These are phyloP conservation scores for Licmophora abbreviata DNA, from an alignment of 108 stramenopile genomes.

Conservation along the genomic window DNA sequence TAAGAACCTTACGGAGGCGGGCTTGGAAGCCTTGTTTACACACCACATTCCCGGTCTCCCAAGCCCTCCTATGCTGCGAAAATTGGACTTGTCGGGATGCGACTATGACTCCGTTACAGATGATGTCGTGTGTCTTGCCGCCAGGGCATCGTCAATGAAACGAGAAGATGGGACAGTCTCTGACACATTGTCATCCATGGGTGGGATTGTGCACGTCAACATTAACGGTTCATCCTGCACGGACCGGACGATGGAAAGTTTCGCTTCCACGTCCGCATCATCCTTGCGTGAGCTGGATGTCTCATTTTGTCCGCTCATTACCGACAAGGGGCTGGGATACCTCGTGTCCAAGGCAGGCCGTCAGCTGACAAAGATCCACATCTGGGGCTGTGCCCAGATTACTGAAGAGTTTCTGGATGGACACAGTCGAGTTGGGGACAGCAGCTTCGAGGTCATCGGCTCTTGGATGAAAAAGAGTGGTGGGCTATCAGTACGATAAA, in stretches of 20 bases:
- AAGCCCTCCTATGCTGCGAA: slow-evolving; percentile 55
- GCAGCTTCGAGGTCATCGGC: slow-evolving; percentile 56
- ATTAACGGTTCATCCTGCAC: slow-evolving; percentile 32
- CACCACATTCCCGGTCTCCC: slow-evolving; percentile 41
- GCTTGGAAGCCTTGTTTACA: slow-evolving; percentile 66
- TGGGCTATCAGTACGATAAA: not conserved
- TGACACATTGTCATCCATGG: slow-evolving; percentile 10
- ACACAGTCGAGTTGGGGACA: slow-evolving; percentile 56
- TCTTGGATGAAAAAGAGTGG: slow-evolving; percentile 83
- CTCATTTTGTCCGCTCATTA: slow-evolving; percentile 56
- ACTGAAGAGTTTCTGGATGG: slow-evolving; percentile 77
- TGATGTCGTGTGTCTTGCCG: slow-evolving; percentile 41
- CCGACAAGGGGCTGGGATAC: slow-evolving; percentile 74
- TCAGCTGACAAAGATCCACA: slow-evolving; percentile 52
- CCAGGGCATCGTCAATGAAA: slow-evolving; percentile 33
- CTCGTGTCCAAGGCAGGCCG: slow-evolving; percentile 43
- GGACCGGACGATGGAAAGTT: slow-evolving; percentile 47
- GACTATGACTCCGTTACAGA: slow-evolving; percentile 66
- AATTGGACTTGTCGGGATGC: slow-evolving; percentile 43
- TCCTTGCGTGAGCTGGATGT: slow-evolving; percentile 59
- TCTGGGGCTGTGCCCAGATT: slow-evolving; percentile 80
- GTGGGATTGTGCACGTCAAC: slow-evolving; percentile 32
- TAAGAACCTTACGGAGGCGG: slow-evolving; percentile 51
- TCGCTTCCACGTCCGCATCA: slow-evolving; percentile 43
- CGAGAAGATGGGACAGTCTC: slow-evolving; percentile 9